Evolutionary conservation across 768 basidiomycete genomes (phyloP).

Genomic region (Termitomyces sp.): DNA sequence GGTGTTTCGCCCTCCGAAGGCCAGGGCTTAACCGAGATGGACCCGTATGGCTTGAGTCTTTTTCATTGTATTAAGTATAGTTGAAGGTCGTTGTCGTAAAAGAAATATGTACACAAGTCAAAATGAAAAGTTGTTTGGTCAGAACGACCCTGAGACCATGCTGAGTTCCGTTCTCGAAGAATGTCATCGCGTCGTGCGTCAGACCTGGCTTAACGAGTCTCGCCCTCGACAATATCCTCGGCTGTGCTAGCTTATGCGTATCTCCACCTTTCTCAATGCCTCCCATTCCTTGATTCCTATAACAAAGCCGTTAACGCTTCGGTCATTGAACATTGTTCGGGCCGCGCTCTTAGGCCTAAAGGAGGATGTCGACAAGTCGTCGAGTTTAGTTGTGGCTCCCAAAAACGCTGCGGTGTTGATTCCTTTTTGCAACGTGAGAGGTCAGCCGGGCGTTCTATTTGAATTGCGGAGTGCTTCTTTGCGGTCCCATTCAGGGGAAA

Average conservation of each 20-base stretch:
- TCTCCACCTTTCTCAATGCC: constrained; percentile 5
- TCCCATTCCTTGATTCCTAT: constrained; percentile 20
- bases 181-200: background rate
- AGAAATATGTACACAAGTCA: background rate
- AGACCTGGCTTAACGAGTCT: background rate
- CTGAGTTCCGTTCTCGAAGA: background rate
- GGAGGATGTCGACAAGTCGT: background rate
- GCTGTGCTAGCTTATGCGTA: background rate
- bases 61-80: too few species aligned
- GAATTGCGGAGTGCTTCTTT: constrained; percentile 64
- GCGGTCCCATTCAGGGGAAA: constrained; percentile 74
- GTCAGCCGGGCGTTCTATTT: constrained; percentile 61
- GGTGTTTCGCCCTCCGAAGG: background rate
- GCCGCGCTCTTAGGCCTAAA: constrained; percentile 9
- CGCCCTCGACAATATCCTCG: background rate
- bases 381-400: background rate
- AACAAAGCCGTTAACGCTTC: constrained; percentile 35
- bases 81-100: background rate
- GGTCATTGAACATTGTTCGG: constrained; percentile 26
- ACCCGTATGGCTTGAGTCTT: too few species aligned
- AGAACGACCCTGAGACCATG: background rate
- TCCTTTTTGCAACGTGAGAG: constrained; percentile 71
- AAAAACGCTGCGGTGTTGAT: constrained; percentile 67
- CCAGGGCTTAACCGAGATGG: background rate
- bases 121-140: background rate